Evolutionary conservation across 169 alveolate genomes (phyloP).

Genomic region (Eimeria tenella): DNA sequence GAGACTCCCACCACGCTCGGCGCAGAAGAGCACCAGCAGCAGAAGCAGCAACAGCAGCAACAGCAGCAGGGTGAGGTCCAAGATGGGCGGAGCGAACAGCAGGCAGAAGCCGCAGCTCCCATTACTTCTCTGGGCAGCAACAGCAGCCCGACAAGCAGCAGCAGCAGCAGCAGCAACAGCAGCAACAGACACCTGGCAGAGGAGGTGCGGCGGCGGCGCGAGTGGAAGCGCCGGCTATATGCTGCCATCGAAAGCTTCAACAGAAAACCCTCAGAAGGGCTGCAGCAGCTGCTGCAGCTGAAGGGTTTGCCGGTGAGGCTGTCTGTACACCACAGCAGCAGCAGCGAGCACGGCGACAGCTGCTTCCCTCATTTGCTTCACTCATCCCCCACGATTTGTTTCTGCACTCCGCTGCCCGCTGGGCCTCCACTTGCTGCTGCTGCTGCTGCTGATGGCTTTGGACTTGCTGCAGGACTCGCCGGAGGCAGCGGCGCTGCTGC

Average conservation of each 20-base stretch:
- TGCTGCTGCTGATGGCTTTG: neutral
- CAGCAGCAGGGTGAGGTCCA: neutral
- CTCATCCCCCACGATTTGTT: too few relatives aligned
- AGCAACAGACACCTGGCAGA: neutral
- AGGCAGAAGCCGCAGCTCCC: too few relatives aligned
- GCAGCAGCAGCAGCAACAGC: conserved; percentile 2
- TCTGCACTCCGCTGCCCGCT: neutral
- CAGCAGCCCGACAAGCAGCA: neutral
- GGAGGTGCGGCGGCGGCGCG: conserved; percentile 22
- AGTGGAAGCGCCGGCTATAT: neutral
- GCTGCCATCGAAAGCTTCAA: neutral
- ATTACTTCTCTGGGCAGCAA: neutral
- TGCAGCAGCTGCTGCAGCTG: neutral
- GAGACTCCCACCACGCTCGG: neutral
- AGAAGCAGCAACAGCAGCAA: neutral
- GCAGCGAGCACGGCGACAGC: neutral
- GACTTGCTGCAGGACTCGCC: neutral
- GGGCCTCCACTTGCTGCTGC: neutral
- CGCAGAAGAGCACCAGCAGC: neutral
- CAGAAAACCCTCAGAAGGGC: conserved; percentile 4
- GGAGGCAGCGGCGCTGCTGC: conserved; percentile 24
- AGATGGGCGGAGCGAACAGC: too few relatives aligned
- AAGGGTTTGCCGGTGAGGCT: neutral
- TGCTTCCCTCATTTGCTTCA: conserved; percentile 11
- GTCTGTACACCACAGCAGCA: neutral